A percentile compares a stretch with the other conserved stretches of the same genome.
phyloP scores from a whole-genome alignment of 2,329 filamentous ascomycete species.

The Epichloe amarillans region DNA sequence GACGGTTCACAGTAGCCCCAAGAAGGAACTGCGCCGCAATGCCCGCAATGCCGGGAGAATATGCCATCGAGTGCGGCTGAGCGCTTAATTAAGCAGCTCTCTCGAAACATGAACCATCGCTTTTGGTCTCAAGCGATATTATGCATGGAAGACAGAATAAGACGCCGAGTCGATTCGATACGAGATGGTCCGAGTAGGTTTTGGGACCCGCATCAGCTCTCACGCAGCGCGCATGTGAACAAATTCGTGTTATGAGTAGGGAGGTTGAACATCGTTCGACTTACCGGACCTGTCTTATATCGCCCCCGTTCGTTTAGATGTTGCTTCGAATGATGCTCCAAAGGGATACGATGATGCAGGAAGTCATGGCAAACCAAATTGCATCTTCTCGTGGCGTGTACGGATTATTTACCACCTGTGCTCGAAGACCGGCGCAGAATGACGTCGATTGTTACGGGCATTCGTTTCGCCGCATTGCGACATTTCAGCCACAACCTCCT shows the following conservation, averaged over 20 bases:
- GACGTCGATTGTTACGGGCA: neutral
- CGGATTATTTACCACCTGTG: too few species aligned
- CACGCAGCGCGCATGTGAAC: neutral
- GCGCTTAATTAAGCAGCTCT: neutral
- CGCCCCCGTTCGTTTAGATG: too few species aligned
- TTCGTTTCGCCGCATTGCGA: neutral
- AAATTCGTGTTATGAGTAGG: neutral
- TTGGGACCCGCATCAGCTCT: neutral
- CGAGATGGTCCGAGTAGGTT: neutral
- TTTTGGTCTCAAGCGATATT: neutral
- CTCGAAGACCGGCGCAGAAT: too few species aligned
- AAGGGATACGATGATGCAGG: neutral
- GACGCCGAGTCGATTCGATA: neutral
- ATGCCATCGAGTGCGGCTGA: neutral
- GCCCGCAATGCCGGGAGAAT: too few species aligned
- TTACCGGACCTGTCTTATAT: too few species aligned
- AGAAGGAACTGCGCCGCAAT: too few species aligned
- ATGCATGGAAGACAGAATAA: neutral
- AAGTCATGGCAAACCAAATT: neutral
- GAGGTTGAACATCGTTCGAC: too few species aligned
- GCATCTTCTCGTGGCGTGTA: too few species aligned
- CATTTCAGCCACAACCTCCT: neutral
- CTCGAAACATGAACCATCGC: neutral
- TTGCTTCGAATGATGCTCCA: too few species aligned
- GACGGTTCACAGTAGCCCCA: too few species aligned